Base-by-base conservation (phyloP, 2,329 filamentous ascomycete species). In the Venturiaceae sp. region DNA sequence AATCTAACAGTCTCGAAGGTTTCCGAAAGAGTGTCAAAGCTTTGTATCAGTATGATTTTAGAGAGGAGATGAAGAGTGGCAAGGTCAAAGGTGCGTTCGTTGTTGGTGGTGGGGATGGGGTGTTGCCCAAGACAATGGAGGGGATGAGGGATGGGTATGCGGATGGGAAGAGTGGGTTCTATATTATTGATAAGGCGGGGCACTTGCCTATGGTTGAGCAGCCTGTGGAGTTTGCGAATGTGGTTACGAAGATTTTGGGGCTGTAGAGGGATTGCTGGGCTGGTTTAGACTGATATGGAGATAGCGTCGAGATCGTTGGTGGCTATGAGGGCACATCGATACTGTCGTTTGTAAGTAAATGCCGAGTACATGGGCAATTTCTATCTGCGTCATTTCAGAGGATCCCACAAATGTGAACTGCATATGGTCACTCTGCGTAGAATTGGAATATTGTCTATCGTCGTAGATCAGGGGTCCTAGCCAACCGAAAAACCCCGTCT, bases 121-220 rank as follows among this genome's bases (percentile, higher is more conserved):
- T 87, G 1, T 67, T 95, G 57, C 88, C 88, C 0, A 84, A 85
- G 74, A 87, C 86, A 3, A 95, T 95, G 89, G 83, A 86, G 57
- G 83, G 83, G 14, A 90, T 92, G 79, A 61, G 60, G 14, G 70
- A 47, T n/a, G 54, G 28, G 7, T 60, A 90, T 44, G 85, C 86
- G 0, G 69, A 74, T 9, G 68, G 71, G 0, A 82, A 80, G 0
- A 80, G 79, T 0, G 78, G 82, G 60, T 78, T 91, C 63, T 83
- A 80, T 68, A 71, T 87, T 59, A 81, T 95, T 9, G 81, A 87
- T 0, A 75, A 79, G 8, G 84, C 89, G 0, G 90, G 90, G 0
- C 90, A 95, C 74, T 72, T 95, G 66, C 90, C 90, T 0, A 95
- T 95, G 88, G 84, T 84, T 53, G 90, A 95, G 72, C 81, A 83